These are phyloP conservation scores for Candida cerambycidarum DNA, from an alignment of 805 yeast species.

Conservation along the genomic window DNA sequence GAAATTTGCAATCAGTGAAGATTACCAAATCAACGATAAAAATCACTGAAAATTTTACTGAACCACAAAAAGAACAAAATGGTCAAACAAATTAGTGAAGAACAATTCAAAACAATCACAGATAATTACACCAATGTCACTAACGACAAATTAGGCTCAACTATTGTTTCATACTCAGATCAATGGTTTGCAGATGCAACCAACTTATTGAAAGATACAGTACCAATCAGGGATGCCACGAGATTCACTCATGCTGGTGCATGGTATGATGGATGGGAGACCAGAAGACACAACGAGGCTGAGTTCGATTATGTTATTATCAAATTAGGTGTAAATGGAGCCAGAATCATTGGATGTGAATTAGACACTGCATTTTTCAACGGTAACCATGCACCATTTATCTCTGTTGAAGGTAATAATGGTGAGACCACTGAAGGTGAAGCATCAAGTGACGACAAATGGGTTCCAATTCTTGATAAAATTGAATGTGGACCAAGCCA, in stretches of 20 bases:
- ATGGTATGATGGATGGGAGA: constrained; percentile 99
- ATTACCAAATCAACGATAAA: neutral
- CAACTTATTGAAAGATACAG: constrained; percentile 76
- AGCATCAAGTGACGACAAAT: constrained; percentile 35
- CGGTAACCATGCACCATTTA: constrained; percentile 93
- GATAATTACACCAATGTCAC: constrained; percentile 71
- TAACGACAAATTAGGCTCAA: constrained; percentile 82
- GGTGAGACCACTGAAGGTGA: constrained; percentile 33
- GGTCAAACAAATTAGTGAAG: constrained; percentile 18
- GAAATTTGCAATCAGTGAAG: neutral
- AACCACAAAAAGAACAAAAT: neutral
- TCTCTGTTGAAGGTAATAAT: constrained; percentile 74
- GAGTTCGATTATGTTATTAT: constrained; percentile 87
- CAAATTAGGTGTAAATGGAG: constrained; percentile 80
- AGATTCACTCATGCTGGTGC: constrained; percentile 84
- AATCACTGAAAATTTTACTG: neutral
- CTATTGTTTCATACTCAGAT: constrained; percentile 67
- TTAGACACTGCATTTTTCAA: constrained; percentile 91
- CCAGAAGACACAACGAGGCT: constrained; percentile 85
- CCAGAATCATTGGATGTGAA: constrained; percentile 78
- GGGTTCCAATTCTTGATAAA: constrained; percentile 73
- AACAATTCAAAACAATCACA: constrained; percentile 50
- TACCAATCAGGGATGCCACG: constrained; percentile 80
- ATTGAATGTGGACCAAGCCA: constrained; percentile 87
- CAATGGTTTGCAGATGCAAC: constrained; percentile 96